phyloP scores from a whole-genome alignment of 495 filamentous ascomycete species.

The Neurospora hispaniola region DNA sequence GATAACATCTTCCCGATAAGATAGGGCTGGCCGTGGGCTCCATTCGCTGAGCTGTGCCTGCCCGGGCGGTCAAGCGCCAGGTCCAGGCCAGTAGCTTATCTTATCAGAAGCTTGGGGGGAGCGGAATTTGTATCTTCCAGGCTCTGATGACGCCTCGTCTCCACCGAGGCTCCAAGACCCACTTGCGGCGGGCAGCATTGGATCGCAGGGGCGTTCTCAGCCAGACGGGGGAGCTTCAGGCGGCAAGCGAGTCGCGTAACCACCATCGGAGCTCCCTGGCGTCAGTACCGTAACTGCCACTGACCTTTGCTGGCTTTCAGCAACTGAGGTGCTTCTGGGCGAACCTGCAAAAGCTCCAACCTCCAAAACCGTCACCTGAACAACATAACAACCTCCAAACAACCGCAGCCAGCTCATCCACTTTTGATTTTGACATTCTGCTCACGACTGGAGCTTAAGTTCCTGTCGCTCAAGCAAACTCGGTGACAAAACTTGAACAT shows the following conservation, averaged over 20 bases:
- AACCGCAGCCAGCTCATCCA: neutral
- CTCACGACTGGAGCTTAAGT: neutral
- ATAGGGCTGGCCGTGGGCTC: neutral
- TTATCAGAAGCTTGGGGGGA: neutral
- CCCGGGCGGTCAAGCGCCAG: neutral
- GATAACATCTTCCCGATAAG: constrained; percentile 7
- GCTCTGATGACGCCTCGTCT: neutral
- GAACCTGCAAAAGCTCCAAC: constrained; percentile 20
- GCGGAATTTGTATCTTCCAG: constrained; percentile 1
- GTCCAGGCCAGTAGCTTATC: neutral
- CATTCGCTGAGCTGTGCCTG: neutral
- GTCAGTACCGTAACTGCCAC: constrained; percentile 1
- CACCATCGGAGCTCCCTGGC: constrained; percentile 2
- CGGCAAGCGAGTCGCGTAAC: constrained; percentile 35
- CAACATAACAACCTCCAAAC: constrained; percentile 7
- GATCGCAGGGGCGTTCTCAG: neutral
- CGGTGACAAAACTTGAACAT: neutral
- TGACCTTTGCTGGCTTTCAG: constrained; percentile 7
- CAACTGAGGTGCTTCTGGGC: constrained; percentile 1
- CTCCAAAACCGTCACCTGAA: neutral
- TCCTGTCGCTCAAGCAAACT: neutral
- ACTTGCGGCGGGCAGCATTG: neutral
- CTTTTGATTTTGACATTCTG: neutral
- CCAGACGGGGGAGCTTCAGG: constrained; percentile 14
- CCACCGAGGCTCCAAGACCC: neutral